Conservation (phyloP, 805 yeast species). For the Candida patagonica region DNA sequence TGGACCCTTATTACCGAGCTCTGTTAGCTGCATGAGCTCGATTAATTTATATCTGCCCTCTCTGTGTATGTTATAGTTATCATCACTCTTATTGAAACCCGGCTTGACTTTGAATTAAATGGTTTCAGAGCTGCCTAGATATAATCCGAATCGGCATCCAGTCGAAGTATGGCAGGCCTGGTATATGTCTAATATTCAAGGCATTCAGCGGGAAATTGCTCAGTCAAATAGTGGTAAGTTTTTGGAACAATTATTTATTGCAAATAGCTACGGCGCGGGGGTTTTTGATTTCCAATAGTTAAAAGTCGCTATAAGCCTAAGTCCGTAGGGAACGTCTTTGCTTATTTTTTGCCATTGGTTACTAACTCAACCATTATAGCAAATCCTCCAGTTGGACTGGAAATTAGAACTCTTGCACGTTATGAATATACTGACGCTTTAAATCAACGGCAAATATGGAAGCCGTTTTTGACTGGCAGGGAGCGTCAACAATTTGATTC, state of each 20-base stretch:
- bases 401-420: conserved; percentile 18
- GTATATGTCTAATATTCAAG: conserved; percentile 17
- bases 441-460: conserved; percentile 24
- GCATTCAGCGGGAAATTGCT: conserved; percentile 14
- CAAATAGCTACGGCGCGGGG: too few relatives aligned
- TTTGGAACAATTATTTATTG: too few relatives aligned
- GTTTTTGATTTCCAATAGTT: too few relatives aligned
- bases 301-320: too few relatives aligned
- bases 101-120: too few relatives aligned
- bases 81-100: too few relatives aligned
- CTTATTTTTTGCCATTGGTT: conserved; percentile 3
- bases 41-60: too few relatives aligned
- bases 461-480: conserved; percentile 22
- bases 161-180: conserved; percentile 25
- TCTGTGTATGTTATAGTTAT: too few relatives aligned
- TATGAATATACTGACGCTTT: conserved; percentile 24
- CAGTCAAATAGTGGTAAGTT: conserved; percentile 8
- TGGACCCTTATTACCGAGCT: too few relatives aligned
- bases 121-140: conserved; percentile 13
- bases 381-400: conserved; percentile 8
- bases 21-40: too few relatives aligned
- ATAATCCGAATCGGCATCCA: conserved; percentile 19
- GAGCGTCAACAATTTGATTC: conserved; percentile 23
- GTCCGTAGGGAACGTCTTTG: too few relatives aligned
- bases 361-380: conserved; percentile 1